Percentiles rank a stretch among this genome's conserved stretches.
Evolutionary conservation across 1,139 yeast species (phyloP).

Genomic region (Martiniozyma asiatica): DNA sequence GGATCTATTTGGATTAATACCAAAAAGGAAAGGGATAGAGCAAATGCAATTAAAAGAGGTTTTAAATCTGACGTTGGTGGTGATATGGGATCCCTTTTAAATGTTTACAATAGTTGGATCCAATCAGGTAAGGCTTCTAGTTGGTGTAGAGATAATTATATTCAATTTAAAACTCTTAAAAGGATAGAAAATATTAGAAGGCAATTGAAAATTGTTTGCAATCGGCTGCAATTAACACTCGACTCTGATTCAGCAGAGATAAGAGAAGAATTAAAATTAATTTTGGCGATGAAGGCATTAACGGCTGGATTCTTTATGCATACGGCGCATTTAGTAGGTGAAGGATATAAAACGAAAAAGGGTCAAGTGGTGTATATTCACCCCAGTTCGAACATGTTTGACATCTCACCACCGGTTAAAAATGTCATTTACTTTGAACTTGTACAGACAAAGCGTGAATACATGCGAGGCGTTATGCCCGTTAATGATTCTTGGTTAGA

Average conservation of each 20-base stretch:
- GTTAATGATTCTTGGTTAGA: conserved; percentile 49
- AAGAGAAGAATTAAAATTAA: not conserved
- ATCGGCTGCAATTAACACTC: not conserved
- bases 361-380: conserved; percentile 52
- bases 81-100: conserved; percentile 68
- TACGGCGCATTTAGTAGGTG: conserved; percentile 51
- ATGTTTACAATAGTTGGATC: conserved; percentile 68
- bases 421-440: conserved; percentile 71
- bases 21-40: conserved; percentile 49
- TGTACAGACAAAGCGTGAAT: conserved; percentile 79
- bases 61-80: conserved; percentile 34
- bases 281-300: conserved; percentile 48
- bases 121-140: conserved; percentile 56
- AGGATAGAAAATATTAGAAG: conserved; percentile 64
- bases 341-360: no score
- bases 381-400: conserved; percentile 62
- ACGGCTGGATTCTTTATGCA: conserved; percentile 79
- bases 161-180: conserved; percentile 62
- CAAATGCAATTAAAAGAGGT: conserved; percentile 12
- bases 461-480: conserved; percentile 75
- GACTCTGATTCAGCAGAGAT: not conserved
- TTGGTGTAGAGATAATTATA: conserved; percentile 82
- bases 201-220: conserved; percentile 54
- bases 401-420: conserved; percentile 58
- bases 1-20: conserved; percentile 62